Percentiles rank a stretch among this genome's conserved stretches.
Conservation (phyloP, 108 stramenopile genomes). For the Hondaea fermentalgiana region DNA sequence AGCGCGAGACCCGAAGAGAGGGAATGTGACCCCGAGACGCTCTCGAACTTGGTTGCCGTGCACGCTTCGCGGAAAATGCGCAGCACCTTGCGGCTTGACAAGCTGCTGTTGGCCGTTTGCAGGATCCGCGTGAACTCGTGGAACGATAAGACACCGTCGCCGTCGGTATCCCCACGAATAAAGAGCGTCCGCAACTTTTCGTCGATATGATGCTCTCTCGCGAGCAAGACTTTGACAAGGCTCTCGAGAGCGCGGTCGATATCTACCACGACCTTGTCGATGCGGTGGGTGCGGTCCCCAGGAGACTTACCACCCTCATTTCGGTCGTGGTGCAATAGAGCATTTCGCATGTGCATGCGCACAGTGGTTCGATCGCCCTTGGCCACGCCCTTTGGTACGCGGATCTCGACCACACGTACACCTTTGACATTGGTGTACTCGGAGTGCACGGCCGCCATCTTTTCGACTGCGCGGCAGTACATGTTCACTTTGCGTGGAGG, state of each 20-base stretch:
- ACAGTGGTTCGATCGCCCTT: slow-evolving; percentile 7
- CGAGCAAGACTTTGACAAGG: neutral
- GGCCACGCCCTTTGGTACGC: neutral
- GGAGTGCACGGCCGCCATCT: neutral
- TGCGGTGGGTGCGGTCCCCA: neutral
- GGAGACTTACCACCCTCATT: neutral
- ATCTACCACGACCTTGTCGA: neutral
- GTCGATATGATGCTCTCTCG: neutral
- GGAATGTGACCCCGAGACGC: neutral
- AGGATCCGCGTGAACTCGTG: neutral
- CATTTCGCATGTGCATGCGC: neutral
- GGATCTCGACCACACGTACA: neutral
- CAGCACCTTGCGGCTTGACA: neutral
- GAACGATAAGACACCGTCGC: neutral
- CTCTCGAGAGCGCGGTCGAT: neutral
- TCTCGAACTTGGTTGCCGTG: neutral
- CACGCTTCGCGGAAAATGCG: neutral
- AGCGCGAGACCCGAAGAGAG: neutral
- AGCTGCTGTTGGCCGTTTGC: neutral
- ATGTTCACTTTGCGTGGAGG: neutral
- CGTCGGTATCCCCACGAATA: neutral
- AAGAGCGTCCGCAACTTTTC: neutral
- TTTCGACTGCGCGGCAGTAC: neutral
- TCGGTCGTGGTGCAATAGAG: neutral
- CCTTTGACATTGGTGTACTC: neutral